phyloP scores from a whole-genome alignment of 1,284 basidiomycete species.

The Puccinia horiana region DNA sequence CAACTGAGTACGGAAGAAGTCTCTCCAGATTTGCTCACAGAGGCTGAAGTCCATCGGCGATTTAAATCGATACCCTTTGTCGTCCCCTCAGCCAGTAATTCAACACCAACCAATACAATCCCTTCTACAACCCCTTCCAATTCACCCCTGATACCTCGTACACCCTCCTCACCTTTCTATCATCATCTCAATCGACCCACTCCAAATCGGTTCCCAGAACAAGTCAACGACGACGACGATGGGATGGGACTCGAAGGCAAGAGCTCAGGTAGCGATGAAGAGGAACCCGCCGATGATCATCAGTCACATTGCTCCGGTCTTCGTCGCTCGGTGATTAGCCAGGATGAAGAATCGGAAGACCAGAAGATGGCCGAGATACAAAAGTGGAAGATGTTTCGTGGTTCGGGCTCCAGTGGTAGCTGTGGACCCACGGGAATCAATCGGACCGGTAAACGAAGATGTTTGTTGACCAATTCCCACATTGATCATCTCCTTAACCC shows the following conservation, averaged over 20 bases:
- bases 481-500: not conserved
- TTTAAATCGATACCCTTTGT: conserved; percentile 33
- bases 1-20: conserved; percentile 39
- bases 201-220: conserved; percentile 39
- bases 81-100: conserved; percentile 11
- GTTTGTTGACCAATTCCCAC: not conserved
- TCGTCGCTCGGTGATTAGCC: conserved; percentile 3
- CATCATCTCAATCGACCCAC: conserved; percentile 17
- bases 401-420: conserved; percentile 16
- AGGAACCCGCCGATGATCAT: conserved; percentile 10
- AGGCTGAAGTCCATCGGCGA: conserved; percentile 36
- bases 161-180: conserved; percentile 34
- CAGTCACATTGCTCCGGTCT: conserved; percentile 17
- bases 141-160: conserved; percentile 22
- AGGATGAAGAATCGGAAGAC: conserved; percentile 13
- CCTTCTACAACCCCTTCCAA: conserved; percentile 8
- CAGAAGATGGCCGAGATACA: conserved; percentile 30
- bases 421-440: not conserved
- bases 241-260: conserved; percentile 1
- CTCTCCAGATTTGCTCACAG: conserved; percentile 35
- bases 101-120: conserved; percentile 16
- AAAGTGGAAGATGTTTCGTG: conserved; percentile 44
- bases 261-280: conserved; percentile 21
- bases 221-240: conserved; percentile 17
- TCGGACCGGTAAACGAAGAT: conserved; percentile 25